Base-by-base conservation (phyloP, 1,284 basidiomycete genomes). In the Puccinia horiana region DNA sequence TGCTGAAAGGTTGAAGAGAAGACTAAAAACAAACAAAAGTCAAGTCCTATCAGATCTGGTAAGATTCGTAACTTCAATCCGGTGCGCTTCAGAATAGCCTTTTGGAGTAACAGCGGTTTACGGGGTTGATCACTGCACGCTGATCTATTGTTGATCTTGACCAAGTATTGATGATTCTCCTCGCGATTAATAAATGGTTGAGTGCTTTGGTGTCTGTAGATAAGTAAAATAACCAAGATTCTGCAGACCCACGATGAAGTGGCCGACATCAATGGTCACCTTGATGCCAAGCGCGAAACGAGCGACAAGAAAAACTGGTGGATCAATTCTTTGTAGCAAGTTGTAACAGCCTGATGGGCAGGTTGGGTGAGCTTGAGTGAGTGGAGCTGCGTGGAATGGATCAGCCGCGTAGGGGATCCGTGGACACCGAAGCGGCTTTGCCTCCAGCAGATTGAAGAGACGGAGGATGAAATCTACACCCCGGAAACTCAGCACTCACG, bases 191-290 rank as follows among this genome's bases (percentile, higher is more conserved):
- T 29, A 6, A 42, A 23, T 20, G 20, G 63, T 23, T 16, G 37
- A 44, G n/a, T 9, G 37, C 0, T 69, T 47, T 9, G 11, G 18
- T 4, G 42, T 14, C 47, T 69, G 35, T 20, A 42, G 12, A 61
- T 61, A n/a, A 11, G 16, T n/a, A 12, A 69, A 5, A 69, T 44
- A n/a, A 47, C 42, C 37, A 44, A 69, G 65, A 47, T 69, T 69
- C n/a, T 14, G 23, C 23, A 40, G 47, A 69, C 65, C 65, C 42
- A 69, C 65, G 40, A 69, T 44, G 65, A 47, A 69, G 65, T 44
- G 23, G 26, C 42, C 42, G 23, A 47, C 1, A 29, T 23, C 23
- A 37, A 47, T n/a, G 14, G 37, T 42, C 26, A n/a, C n/a, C 20
- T n/a, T 69, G 65, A 44, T 26, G 42, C 40, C 3, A 6, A 26